Evolutionary conservation across 1,139 yeast species (phyloP).

Genomic region (Groenewaldozyma sp.): DNA sequence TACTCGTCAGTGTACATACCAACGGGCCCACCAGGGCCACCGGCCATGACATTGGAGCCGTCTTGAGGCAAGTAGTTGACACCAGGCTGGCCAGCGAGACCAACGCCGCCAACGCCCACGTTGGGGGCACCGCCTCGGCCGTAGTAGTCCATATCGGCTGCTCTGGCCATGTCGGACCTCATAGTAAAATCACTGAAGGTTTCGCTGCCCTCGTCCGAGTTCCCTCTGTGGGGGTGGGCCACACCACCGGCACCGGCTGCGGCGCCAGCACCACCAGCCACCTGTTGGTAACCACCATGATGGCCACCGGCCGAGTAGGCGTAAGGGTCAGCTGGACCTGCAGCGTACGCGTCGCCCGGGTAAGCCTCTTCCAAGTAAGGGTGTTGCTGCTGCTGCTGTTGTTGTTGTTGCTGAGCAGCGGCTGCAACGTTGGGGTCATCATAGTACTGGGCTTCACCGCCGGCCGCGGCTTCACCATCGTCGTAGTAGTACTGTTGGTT

Average conservation of each 20-base stretch:
- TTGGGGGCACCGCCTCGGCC: slow-evolving; percentile 32
- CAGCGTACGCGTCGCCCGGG: slow-evolving; percentile 29
- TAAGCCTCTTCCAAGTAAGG: slow-evolving; percentile 30
- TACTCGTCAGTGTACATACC: slow-evolving; percentile 5
- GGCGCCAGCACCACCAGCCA: slow-evolving; percentile 16
- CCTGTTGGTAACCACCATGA: slow-evolving; percentile 21
- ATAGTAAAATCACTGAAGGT: slow-evolving; percentile 37
- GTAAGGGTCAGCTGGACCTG: slow-evolving; percentile 23
- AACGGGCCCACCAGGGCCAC: slow-evolving; percentile 4
- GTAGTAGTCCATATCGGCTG: slow-evolving; percentile 32
- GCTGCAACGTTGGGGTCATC: slow-evolving; percentile 14
- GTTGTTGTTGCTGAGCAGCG: slow-evolving; percentile 13
- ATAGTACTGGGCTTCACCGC: slow-evolving; percentile 23
- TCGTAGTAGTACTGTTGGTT: slow-evolving; percentile 26
- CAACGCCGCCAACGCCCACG: slow-evolving; percentile 9
- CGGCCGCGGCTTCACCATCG: too few species aligned
- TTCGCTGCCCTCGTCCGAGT: slow-evolving; percentile 31
- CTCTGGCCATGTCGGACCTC: slow-evolving; percentile 35
- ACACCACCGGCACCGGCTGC: slow-evolving; percentile 22
- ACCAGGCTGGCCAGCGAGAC: background rate
- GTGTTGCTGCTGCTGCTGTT: slow-evolving; percentile 24
- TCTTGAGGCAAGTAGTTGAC: slow-evolving; percentile 5
- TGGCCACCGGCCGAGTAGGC: slow-evolving; percentile 9
- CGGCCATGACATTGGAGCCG: too few species aligned
- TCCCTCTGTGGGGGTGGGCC: slow-evolving; percentile 15